Base-by-base conservation (phyloP, 164 flowering plant genomes). In the Platanus orientalis region DNA sequence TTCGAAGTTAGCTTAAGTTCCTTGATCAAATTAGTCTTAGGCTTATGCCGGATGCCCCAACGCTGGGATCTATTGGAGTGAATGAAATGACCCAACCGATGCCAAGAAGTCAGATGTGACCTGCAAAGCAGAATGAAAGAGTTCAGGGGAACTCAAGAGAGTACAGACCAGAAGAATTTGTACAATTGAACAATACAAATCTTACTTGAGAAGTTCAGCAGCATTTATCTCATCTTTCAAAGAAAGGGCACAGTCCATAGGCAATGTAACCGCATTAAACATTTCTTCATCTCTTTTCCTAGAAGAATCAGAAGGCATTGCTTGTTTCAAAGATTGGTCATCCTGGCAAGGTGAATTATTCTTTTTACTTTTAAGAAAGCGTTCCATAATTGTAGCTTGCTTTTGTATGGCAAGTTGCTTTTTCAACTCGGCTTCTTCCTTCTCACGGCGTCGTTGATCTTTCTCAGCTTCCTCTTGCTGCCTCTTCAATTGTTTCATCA, bases 361-460 rank as follows among this genome's bases (percentile, higher is more conserved):
- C 60, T 77, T 82, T 52, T 68, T 70, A 66, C 69, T 78, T 69
- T 81, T 95, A n/a, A 95, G 72, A 76, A 95, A 95, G 4, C 92
- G 90, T 64, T 95, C 89, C 97, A 92, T 88, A 1, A 92, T 63
- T 64, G 97, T 82, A 73, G 96, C 99, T 72, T 92, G 97, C 80
- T 88, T 92, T 73, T 88, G 78, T 47, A 92, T 25, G 17, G 84
- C 65, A 62, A 76, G 82, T 70, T 79, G 77, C 71, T 83, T 89
- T 70, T 77, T 91, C 65, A 71, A 39, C 58, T 88, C 95, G 60
- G 86, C 79, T 63, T 79, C 86, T 75, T 88, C 95, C 80, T 81
- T 90, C 71, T 86, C 90, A 39, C 78, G 72, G 3, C 88, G 85
- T 4, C 81, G 68, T 53, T 80, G 92, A 16, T 86, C 92, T 58